Percentiles rank a stretch among this genome's conserved stretches.
Conservation (phyloP, 257 asterid genomes). For the Linderniella brevidens region DNA sequence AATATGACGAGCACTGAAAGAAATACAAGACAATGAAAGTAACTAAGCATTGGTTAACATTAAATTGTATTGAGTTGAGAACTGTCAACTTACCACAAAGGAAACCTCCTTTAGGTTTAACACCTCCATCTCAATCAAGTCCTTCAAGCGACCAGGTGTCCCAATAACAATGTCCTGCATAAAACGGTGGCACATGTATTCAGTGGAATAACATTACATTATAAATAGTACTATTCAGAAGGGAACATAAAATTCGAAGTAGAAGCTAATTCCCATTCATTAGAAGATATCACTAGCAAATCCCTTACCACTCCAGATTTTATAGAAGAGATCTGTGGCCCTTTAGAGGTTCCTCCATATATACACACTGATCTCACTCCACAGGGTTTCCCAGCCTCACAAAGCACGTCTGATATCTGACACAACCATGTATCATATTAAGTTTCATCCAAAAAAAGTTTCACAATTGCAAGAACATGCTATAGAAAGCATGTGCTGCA, state of each 20-base stretch:
- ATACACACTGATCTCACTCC: constrained; percentile 66
- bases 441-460: constrained; percentile 5
- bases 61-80: constrained; percentile 1
- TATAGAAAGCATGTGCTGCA: too few relatives aligned
- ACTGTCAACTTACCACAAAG: constrained; percentile 88
- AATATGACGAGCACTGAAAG: too few relatives aligned
- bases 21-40: too few relatives aligned
- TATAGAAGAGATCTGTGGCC: constrained; percentile 74
- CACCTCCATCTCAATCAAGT: constrained; percentile 80
- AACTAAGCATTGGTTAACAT: neutral
- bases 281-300: too few relatives aligned
- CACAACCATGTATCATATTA: constrained; percentile 11
- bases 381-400: constrained; percentile 83
- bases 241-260: too few relatives aligned
- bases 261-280: too few relatives aligned
- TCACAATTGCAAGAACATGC: neutral
- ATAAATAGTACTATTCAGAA: too few relatives aligned
- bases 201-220: neutral
- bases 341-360: constrained; percentile 89
- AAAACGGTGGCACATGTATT: constrained; percentile 2
- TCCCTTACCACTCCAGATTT: constrained; percentile 80
- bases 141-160: constrained; percentile 92
- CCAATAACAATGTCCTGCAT: constrained; percentile 90
- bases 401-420: constrained; percentile 78
- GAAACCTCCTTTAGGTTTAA: constrained; percentile 70